Base-by-base conservation (phyloP, 2,329 filamentous ascomycete species). In the Lecanicillium sp. region DNA sequence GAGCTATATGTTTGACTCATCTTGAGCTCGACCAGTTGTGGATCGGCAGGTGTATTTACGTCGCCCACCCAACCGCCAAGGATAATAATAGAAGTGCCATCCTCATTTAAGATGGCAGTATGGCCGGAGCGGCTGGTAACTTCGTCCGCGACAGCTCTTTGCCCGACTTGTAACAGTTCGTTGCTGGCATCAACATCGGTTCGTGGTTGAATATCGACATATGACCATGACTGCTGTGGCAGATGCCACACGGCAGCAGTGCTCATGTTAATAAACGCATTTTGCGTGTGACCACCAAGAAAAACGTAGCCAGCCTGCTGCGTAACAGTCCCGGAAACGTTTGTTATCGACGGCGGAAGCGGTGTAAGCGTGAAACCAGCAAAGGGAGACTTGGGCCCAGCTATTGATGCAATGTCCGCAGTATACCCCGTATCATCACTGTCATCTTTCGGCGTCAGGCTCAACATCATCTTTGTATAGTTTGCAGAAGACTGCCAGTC, bases 11-110 rank as follows among this genome's bases (percentile, higher is more conserved):
- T 80, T 43, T 80, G 73, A 6, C 82, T 85, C 41, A 95, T 68
- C 42, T 85, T 68, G 3, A 96, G 65, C 3, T 95, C 62, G 0
- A 78, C 84, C 18, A 96, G 67, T 54, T 95, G 87, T 1, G 92
- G 92, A 20, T 80, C 68, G 0, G 92, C 92, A 2, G 89, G 75
- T 22, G 79, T 83, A 8, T 66, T 71, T 0, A 83, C 70, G 51
- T 94, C 80, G 4, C 89, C 90, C 4, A 95, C 87, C 92, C 92
- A 98, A 2, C 92, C 92, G 15, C 92, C 92, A 43, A 88, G 70
- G 1, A 98, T 65, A 29, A 95, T 65, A 8, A 96, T 67, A n/a
- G 74, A 78, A 18, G 67, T 75, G 0, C 89, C 89, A 52, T 94
- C 87, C 37, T 83, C 74, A 19, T 78, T 85, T 4, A 95, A 63